Percentiles rank a stretch among this genome's conserved stretches.
phyloP scores from a whole-genome alignment of 345 rosid genomes.

The Dimocarpus longan region DNA sequence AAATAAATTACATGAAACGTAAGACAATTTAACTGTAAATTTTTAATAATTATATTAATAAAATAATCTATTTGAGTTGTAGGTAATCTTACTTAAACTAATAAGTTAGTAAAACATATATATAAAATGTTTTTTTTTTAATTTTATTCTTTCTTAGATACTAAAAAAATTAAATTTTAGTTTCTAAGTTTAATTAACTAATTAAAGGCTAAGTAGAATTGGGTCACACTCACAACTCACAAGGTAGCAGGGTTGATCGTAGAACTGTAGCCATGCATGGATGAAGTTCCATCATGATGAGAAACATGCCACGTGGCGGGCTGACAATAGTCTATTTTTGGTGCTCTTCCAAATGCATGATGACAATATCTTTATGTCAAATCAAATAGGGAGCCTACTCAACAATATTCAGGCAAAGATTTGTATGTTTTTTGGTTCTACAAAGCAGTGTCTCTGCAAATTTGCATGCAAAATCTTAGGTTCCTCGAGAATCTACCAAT shows the following conservation, averaged over 20 bases:
- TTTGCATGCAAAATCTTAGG: constrained; percentile 13
- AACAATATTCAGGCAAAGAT: constrained; percentile 6
- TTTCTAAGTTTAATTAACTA: not conserved
- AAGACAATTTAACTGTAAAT: too few species aligned
- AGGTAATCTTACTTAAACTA: too few species aligned
- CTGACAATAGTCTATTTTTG: not conserved
- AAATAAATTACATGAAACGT: too few species aligned
- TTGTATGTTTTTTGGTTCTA: not conserved
- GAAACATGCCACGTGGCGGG: constrained; percentile 27
- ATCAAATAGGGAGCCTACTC: constrained; percentile 10
- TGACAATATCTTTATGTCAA: constrained; percentile 44
- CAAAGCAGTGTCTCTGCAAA: not conserved
- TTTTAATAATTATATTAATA: too few species aligned
- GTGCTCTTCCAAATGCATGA: constrained; percentile 36
- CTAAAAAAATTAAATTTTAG: too few species aligned
- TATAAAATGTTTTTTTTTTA: too few species aligned
- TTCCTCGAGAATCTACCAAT: not conserved
- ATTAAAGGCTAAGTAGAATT: too few species aligned
- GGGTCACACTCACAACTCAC: too few species aligned
- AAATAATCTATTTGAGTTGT: too few species aligned
- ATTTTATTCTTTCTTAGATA: too few species aligned
- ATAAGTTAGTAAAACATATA: too few species aligned
- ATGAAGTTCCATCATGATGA: not conserved
- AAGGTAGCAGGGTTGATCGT: too few species aligned
- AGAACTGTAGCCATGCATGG: not conserved